These are phyloP conservation scores for Vararia minispora DNA, from an alignment of 768 basidiomycete genomes.

Conservation along the genomic window DNA sequence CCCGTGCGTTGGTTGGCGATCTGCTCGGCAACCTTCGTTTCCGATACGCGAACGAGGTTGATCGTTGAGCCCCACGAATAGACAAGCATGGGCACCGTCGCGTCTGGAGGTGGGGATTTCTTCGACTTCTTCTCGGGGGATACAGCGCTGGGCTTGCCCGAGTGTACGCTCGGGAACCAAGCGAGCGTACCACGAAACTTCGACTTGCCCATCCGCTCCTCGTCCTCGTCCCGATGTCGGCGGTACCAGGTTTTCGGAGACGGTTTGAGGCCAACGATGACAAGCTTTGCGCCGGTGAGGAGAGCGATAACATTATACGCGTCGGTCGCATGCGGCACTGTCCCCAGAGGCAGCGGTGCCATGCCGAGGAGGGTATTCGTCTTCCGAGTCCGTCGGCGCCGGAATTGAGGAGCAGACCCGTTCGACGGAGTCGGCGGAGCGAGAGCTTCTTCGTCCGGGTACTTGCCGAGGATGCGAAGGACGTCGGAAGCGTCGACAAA, in stretches of 20 bases:
- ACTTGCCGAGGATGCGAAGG: slow-evolving; percentile 86
- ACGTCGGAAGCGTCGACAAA: slow-evolving; percentile 95
- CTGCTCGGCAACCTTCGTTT: slow-evolving; percentile 40
- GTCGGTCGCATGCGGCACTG: slow-evolving; percentile 65
- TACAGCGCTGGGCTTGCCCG: slow-evolving; percentile 12
- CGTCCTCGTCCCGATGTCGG: slow-evolving; percentile 42
- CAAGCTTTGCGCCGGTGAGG: slow-evolving; percentile 82
- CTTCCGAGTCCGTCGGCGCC: slow-evolving; percentile 39
- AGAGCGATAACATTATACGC: slow-evolving; percentile 71
- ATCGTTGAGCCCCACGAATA: slow-evolving; percentile 77
- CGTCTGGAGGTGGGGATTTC: slow-evolving; percentile 9
- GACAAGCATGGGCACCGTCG: slow-evolving; percentile 55
- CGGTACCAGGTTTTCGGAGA: slow-evolving; percentile 89
- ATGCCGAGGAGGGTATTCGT: slow-evolving; percentile 61
- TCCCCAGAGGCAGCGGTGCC: slow-evolving; percentile 73
- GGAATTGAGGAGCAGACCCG: slow-evolving; percentile 21
- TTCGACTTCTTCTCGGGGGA: slow-evolving; percentile 16
- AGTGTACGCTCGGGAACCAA: slow-evolving; percentile 66
- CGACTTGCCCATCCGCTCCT: slow-evolving; percentile 29
- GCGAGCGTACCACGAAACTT: slow-evolving; percentile 55
- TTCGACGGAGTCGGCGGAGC: slow-evolving; percentile 14
- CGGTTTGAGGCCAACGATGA: slow-evolving; percentile 89
- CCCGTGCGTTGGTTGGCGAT: slow-evolving; percentile 44
- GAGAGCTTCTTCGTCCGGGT: slow-evolving; percentile 43
- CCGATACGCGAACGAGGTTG: slow-evolving; percentile 54